These are phyloP conservation scores for Coelastrella sp. DNA, from an alignment of 139 green algal species.

Conservation along the genomic window DNA sequence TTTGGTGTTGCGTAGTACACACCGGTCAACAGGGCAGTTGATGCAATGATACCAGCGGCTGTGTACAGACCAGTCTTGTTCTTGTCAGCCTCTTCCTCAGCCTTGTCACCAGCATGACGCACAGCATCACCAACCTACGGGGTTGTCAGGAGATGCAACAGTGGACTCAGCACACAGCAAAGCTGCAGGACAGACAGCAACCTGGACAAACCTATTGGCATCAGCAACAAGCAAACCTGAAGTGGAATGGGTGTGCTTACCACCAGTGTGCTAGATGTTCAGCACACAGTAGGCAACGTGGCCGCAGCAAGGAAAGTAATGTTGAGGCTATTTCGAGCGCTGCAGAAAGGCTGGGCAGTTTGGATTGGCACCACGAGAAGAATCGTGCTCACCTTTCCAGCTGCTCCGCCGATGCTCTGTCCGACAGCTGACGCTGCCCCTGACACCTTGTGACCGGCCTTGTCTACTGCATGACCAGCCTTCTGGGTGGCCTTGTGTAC, in stretches of 20 bases:
- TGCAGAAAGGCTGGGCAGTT: too few species aligned
- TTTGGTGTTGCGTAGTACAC: constrained; percentile 52
- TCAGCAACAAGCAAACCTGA: too few species aligned
- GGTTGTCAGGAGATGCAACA: not conserved
- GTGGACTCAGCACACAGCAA: not conserved
- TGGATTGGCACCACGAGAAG: too few species aligned
- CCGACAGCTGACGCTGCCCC: constrained; percentile 11
- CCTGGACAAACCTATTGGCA: not conserved
- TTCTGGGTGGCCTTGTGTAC: constrained; percentile 12
- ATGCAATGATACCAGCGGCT: constrained; percentile 30
- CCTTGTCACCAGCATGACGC: not conserved
- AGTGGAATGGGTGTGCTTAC: too few species aligned
- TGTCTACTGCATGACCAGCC: not conserved
- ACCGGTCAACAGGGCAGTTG: constrained; percentile 40
- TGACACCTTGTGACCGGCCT: not conserved
- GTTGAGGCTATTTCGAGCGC: too few species aligned
- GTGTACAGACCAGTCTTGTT: constrained; percentile 46
- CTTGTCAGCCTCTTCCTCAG: constrained; percentile 17
- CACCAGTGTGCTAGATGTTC: too few species aligned
- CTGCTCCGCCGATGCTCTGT: not conserved
- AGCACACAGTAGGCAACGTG: too few species aligned
- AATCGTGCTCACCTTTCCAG: constrained; percentile 1
- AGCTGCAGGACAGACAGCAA: not conserved
- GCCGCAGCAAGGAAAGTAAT: too few species aligned
- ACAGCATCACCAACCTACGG: not conserved